Base-by-base conservation (phyloP, 164 flowering plant genomes). In the Liriodendron chinense region DNA sequence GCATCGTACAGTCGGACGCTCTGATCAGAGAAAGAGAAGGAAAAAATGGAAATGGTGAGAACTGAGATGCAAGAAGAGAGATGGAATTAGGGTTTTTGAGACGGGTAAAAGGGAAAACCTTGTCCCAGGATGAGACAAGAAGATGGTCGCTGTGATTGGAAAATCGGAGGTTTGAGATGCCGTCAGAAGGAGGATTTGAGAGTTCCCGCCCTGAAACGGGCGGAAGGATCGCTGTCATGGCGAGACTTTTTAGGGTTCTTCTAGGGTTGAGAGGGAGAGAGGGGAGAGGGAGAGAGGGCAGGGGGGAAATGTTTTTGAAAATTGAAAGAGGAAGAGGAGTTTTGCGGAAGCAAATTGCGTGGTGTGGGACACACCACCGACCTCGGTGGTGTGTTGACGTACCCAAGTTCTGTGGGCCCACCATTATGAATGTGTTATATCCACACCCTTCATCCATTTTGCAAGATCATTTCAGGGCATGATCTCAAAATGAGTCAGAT, bases 101-200 rank as follows among this genome's bases (percentile, higher is more conserved):
- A 25, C 49, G 26, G 18, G 25, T 13, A 16, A 10, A 16, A 53
- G 18, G 1, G 59, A 1, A 16, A 68, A 93, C 99, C 93, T 88
- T 94, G 76, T 96, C 99, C 99, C 99, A 96, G 0, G 99, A 94
- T 21, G 99, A 96, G 57, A 94, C 99, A 74, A 96, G 98, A 62
- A 96, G 93, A 77, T 90, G 84, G 61, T 96, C 99, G 81, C 92
- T 91, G 88, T 88, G 92, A 73, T 93, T 96, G 72, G 99, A 96
- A 89, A 96, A 94, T 6, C 98, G 89, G 63, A 96, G 89, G 78
- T 92, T 96, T 26, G 99, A 88, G 74, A 96, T 88, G 62, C 98
- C 99, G 82, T 96, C 98, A 20, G 89, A 71, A 0, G 99, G 99
- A 9, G 98, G 98, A 57, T 87, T 88, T 3, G 87, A 74, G 47